Evolutionary conservation across 108 stramenopile genomes (phyloP), one percentile per base, ranked within the genome.

Genomic region (Fragilaria crotonensis): DNA sequence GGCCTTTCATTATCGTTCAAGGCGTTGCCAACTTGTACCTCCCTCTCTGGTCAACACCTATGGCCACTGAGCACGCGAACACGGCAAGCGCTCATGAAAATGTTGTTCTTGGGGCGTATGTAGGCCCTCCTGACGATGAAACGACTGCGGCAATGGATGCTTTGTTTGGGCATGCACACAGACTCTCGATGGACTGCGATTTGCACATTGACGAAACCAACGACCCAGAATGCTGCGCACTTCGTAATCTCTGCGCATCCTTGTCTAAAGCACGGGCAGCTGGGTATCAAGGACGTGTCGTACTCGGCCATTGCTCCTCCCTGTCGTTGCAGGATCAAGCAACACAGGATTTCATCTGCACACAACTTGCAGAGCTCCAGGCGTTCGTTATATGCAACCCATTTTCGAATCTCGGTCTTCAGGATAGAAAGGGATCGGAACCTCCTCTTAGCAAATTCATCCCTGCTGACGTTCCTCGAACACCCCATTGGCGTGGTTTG

Each of bases 201-300:
- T 44, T 44, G 41, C 41, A 44, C 41, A 44, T 44, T 44, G 41
- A 44, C 41, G 41, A 44, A 44, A 14, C 41, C 41, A 44, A 44
- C 17, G 41, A 44, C 17, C 41, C 41, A 44, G 17, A 9, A 14
- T 44, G 41, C 41, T 44, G 41, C 17, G 41, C 41, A 17, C 17
- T 44, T 9, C 14, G 14, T 17, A 14, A 9, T 17, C 17, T 44
- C 14, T 44, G 41, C 41, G 41, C 9, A 44, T 44, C 41, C 17
- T 17, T 44, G 17, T 9, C 41, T 9, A 44, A 44, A 17, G 41
- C 41, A 9, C 9, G 41, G 17, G 17, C 9, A 17, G 17, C 14
- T 44, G 41, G 41, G 14, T 44, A 44, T 44, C 41, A 44, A 17
- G 41, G 41, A 14, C 41, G 41, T 44, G 41, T 44, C 41, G n/a